Conservation (phyloP, 148 eudicot genomes). For the Pouteria glomerata region DNA sequence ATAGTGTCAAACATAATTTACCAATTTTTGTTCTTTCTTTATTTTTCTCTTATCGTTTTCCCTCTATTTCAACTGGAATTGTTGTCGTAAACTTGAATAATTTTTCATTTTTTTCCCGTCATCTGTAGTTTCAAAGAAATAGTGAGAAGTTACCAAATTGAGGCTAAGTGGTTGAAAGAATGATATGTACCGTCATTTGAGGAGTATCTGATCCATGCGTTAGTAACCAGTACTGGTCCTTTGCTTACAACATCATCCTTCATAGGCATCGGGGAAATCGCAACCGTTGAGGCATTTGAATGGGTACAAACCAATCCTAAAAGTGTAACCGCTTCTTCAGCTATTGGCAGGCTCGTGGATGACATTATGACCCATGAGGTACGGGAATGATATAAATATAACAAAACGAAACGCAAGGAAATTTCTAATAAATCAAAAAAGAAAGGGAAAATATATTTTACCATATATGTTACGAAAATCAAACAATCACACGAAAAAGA, state of each 20-base stretch:
- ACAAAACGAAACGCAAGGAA: too few relatives aligned
- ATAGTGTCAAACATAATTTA: too few relatives aligned
- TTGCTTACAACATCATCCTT: slow-evolving; percentile 19
- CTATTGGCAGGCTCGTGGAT: slow-evolving; percentile 23
- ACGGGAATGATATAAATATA: too few relatives aligned
- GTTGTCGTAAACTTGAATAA: too few relatives aligned
- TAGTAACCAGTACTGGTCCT: slow-evolving; percentile 9
- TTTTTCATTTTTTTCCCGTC: not conserved
- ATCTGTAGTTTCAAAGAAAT: not conserved
- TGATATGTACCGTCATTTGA: slow-evolving; percentile 19
- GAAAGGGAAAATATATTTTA: too few relatives aligned
- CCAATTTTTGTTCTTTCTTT: too few relatives aligned
- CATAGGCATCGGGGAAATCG: slow-evolving; percentile 27
- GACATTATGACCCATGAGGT: slow-evolving; percentile 28
- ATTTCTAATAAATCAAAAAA: too few relatives aligned
- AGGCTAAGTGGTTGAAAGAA: slow-evolving; percentile 26
- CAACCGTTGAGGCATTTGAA: slow-evolving; percentile 21
- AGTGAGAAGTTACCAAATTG: slow-evolving; percentile 13
- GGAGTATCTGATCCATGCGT: slow-evolving; percentile 17
- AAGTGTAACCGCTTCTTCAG: slow-evolving; percentile 9
- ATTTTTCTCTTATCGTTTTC: too few relatives aligned
- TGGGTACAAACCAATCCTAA: slow-evolving; percentile 19
- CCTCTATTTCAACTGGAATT: too few relatives aligned
- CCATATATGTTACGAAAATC: too few relatives aligned
- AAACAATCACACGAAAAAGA: too few relatives aligned